Evolutionary conservation across 495 filamentous ascomycete species (phyloP).

Genomic region (Penicillium ochrochloron): DNA sequence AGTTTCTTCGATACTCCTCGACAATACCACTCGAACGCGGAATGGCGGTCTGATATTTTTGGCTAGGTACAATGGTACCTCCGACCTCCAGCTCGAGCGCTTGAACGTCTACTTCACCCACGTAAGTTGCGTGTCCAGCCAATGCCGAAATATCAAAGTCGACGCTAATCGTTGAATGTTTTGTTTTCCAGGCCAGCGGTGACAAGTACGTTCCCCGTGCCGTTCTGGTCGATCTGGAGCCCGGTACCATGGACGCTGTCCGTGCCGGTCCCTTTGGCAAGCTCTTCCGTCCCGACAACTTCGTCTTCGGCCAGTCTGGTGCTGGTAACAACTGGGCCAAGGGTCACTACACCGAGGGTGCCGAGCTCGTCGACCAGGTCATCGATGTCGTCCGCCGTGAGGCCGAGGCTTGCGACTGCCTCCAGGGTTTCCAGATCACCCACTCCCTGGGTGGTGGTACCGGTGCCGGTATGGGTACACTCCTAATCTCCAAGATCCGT

Average conservation of each 20-base stretch:
- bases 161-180: constrained; percentile 13
- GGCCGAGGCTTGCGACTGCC: constrained; percentile 98
- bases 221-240: constrained; percentile 99
- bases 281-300: constrained; percentile 99
- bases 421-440: constrained; percentile 99
- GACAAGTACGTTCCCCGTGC: constrained; percentile 99
- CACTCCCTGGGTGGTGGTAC: constrained; percentile 99
- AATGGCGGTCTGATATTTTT: constrained; percentile 36
- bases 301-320: constrained; percentile 99
- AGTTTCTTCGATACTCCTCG: constrained; percentile 41
- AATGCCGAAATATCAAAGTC: neutral
- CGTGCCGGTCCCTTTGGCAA: constrained; percentile 98
- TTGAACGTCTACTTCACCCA: constrained; percentile 99
- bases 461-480: constrained; percentile 99
- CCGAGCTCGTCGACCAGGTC: constrained; percentile 97
- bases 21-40: constrained; percentile 26
- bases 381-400: constrained; percentile 98
- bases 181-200: constrained; percentile 70
- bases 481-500: constrained; percentile 99
- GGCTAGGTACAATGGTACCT: constrained; percentile 90
- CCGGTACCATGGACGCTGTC: constrained; percentile 98
- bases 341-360: constrained; percentile 99
- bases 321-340: constrained; percentile 99
- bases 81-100: constrained; percentile 98
- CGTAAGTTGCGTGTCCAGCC: constrained; percentile 55